Base-by-base conservation (phyloP, 2,329 filamentous ascomycete genomes). In the Purpureocillium takamizusanense region DNA sequence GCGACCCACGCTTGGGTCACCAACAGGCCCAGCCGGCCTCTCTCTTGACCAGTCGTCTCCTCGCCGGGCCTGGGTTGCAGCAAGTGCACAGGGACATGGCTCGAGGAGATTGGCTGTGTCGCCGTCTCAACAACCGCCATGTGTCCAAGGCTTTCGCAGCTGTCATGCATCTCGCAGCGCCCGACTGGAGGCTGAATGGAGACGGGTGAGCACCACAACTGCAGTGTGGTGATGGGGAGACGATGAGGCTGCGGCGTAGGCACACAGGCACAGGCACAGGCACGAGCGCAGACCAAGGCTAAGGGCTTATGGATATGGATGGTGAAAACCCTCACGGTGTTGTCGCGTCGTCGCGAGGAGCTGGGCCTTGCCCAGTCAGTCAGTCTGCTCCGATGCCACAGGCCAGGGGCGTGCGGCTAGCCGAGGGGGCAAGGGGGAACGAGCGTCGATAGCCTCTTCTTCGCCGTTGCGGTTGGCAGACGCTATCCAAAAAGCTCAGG, bases 361-460 rank as follows among this genome's bases (percentile, higher is more conserved):
- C 21, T 25, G 21, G 21, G 21, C 37, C 12, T 37, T 35, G 35
- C 43, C 46, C 39, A 42, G 41, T 53, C 42, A 38, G 50, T 49
- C 37, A 44, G 39, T 52, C 44, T 47, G 37, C 43, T 52, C 50
- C 50, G 51, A 51, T 38, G 42, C 35, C 40, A 27, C 17, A 23
- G 7, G 23, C 25, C 11, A 28, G 34, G 34, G 34, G 34, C 25
- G 34, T 36, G 34, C 25, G 15, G 11, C 27, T 36, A 36, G 16
- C 34, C 34, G 27, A n/a, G n/a, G 21, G 21, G 34, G 11, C 34
- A 13, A 21, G 23, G 34, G 32, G 34, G 25, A 29, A 13, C 34
- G 34, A 36, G 34, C 25, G 34, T 29, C 23, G 33, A 29, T 35
- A 27, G 33, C 33, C 18, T 27, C 21, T 12, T 25, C 21, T 6